Base-by-base conservation (phyloP, 2,329 filamentous ascomycete genomes). In the Exophiala viscosa region DNA sequence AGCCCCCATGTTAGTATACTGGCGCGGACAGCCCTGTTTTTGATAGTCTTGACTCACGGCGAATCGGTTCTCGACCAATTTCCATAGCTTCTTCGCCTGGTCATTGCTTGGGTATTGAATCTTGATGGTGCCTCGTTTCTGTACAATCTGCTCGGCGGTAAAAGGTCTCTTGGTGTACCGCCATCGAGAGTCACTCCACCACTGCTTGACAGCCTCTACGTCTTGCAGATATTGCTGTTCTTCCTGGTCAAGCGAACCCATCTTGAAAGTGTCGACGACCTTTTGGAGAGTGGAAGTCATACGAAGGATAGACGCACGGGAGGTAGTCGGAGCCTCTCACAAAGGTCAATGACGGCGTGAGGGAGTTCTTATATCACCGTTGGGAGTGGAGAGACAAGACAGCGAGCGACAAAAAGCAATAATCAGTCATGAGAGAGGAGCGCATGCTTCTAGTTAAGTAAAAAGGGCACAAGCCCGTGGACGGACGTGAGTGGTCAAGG, bases 141-240 rank as follows among this genome's bases (percentile, higher is more conserved):
- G 86, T 59, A 95, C 93, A 67, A 99, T 97, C 75, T 95, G 88
- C 79, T 97, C 93, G 31, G 93, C 90, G 3, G 91, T 96, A 71
- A 93, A 99, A 18, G 93, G 86, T 53, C 93, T 82, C 76, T 88
- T 91, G 64, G 93, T 99, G 73, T 89, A 83, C 69, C 88, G 82
- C 93, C 93, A 99, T 79, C 93, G 82, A 52, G 90, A 83, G 65
- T 95, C 88, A 48, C 78, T 80, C 93, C 93, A 99, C 93, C 93
- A 99, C 71, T 87, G 76, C 82, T 96, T 89, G 62, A 97, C 86
- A 62, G 87, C 84, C 65, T 86, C 83, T 55, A 97, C 90, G 70
- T 99, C 93, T 62, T 86, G 80, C 66, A 83, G 79, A 74, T 87
- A 96, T 66, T 85, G 75, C 65, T 87, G 71, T 71, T 91, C 85